Evolutionary conservation across 768 basidiomycete genomes (phyloP).

Genomic region (Hypsizygus marmoreus): DNA sequence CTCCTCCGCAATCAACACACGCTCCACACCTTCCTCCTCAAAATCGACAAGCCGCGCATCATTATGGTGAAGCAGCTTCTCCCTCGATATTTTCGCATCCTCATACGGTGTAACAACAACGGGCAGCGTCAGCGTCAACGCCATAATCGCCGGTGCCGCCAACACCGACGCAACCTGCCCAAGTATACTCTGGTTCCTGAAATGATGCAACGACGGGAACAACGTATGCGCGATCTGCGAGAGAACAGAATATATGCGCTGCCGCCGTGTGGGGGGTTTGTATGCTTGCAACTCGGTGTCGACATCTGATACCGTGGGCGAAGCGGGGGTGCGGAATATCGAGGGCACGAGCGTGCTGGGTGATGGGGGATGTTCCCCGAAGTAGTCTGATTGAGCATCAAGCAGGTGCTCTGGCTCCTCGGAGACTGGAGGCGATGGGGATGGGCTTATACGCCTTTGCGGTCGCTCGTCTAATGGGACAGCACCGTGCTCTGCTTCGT

Average conservation of each 20-base stretch:
- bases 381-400: slow-evolving; percentile 18
- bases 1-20: slow-evolving; percentile 72
- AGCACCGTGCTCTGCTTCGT: slow-evolving; percentile 48
- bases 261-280: slow-evolving; percentile 40
- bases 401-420: slow-evolving; percentile 22
- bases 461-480: slow-evolving; percentile 50
- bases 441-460: too few relatives aligned
- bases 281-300: slow-evolving; percentile 48
- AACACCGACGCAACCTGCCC: slow-evolving; percentile 76
- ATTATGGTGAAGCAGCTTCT: slow-evolving; percentile 37
- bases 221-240: slow-evolving; percentile 58
- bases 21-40: slow-evolving; percentile 74
- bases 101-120: slow-evolving; percentile 75
- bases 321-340: slow-evolving; percentile 60
- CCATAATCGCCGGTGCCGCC: slow-evolving; percentile 85
- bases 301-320: slow-evolving; percentile 39
- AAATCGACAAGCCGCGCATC: slow-evolving; percentile 63
- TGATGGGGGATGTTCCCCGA: slow-evolving; percentile 11
- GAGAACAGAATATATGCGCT: slow-evolving; percentile 39
- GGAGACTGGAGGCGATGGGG: slow-evolving; percentile 22
- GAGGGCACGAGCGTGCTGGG: slow-evolving; percentile 45
- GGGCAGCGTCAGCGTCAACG: slow-evolving; percentile 85
- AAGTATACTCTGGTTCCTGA: slow-evolving; percentile 66
- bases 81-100: slow-evolving; percentile 29
- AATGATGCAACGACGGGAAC: slow-evolving; percentile 83